A percentile compares a stretch with the other conserved stretches of the same genome.
phyloP scores from a whole-genome alignment of 2,329 filamentous ascomycete species.

The Penicillium paneum region DNA sequence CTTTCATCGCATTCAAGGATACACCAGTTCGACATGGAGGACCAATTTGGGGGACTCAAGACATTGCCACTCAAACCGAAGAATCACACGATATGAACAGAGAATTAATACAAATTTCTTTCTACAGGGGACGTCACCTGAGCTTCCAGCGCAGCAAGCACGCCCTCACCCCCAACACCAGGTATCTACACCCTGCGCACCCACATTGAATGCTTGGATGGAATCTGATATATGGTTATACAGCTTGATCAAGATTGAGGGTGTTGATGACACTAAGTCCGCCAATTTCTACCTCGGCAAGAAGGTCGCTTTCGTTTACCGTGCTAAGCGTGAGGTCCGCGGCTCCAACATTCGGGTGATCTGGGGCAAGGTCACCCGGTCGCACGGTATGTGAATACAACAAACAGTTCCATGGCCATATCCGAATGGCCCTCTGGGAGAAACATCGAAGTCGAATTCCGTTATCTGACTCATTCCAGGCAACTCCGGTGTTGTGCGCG shows the following conservation, averaged over 20 bases:
- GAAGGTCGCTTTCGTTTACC: constrained; percentile 98
- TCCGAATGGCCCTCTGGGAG: background rate
- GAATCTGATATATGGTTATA: constrained; percentile 28
- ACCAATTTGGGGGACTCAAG: constrained; percentile 15
- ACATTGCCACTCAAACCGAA: constrained; percentile 3
- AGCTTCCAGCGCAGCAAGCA: constrained; percentile 96
- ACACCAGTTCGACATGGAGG: constrained; percentile 18
- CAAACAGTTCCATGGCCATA: constrained; percentile 2
- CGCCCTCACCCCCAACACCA: constrained; percentile 83
- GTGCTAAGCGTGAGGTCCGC: constrained; percentile 87
- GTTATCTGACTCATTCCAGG: constrained; percentile 50
- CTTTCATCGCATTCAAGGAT: constrained; percentile 19
- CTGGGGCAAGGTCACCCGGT: constrained; percentile 96
- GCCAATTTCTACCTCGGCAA: constrained; percentile 99
- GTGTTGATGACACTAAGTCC: constrained; percentile 84
- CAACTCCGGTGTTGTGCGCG: constrained; percentile 96
- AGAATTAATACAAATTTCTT: constrained; percentile 36
- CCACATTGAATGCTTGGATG: constrained; percentile 11
- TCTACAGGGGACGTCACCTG: constrained; percentile 86
- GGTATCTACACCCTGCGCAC: constrained; percentile 30
- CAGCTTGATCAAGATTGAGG: constrained; percentile 96
- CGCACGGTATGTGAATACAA: constrained; percentile 68
- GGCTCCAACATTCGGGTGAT: constrained; percentile 99
- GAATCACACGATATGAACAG: constrained; percentile 18
- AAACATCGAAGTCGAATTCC: background rate